Evolutionary conservation across 352 stramenopile genomes (phyloP).

Genomic region (Phytopythium oedochilum): DNA sequence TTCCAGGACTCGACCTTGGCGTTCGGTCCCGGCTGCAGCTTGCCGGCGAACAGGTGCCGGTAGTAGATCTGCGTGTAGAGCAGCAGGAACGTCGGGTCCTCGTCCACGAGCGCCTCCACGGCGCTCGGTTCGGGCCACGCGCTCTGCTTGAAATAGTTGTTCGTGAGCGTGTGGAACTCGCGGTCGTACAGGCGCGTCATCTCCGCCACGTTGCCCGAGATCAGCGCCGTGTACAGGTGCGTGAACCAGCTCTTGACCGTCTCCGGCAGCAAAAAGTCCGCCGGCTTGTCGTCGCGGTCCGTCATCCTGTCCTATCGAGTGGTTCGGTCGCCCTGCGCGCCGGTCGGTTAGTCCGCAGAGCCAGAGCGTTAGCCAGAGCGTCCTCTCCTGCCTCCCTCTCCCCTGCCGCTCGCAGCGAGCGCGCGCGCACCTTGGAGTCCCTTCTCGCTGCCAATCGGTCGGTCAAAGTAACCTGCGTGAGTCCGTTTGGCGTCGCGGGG

Average conservation of each 20-base stretch:
- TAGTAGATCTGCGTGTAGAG: conserved; percentile 97
- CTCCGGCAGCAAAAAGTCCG: conserved; percentile 85
- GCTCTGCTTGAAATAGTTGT: conserved; percentile 94
- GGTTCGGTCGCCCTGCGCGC: background rate
- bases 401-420: background rate
- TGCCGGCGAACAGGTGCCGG: conserved; percentile 92
- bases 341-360: background rate
- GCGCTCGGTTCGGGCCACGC: conserved; percentile 92
- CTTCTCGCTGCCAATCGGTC: conserved; percentile 6
- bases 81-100: conserved; percentile 90
- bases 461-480: background rate
- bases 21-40: conserved; percentile 81
- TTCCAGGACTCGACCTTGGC: conserved; percentile 91
- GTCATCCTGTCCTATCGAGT: conserved; percentile 26
- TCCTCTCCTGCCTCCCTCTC: background rate
- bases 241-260: conserved; percentile 88
- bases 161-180: conserved; percentile 85
- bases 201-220: conserved; percentile 74
- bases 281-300: conserved; percentile 79
- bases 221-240: conserved; percentile 83
- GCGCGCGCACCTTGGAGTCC: background rate
- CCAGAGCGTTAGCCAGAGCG: background rate
- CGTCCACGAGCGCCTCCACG: conserved; percentile 77
- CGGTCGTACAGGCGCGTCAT: conserved; percentile 87
- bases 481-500: background rate